Conservation (phyloP, 331 rosid species). For the Stylosanthes scabra region DNA sequence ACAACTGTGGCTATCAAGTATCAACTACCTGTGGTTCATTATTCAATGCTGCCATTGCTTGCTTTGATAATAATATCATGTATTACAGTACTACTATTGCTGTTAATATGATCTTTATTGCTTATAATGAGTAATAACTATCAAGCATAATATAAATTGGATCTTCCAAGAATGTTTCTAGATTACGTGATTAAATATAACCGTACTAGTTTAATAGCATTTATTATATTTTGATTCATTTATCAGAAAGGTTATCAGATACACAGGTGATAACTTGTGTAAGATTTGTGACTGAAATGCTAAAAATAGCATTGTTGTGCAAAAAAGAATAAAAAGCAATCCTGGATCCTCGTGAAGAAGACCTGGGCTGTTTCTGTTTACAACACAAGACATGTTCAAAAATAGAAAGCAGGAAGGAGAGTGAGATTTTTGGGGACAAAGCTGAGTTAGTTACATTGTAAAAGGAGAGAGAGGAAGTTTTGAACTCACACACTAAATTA, state of each 20-base stretch:
- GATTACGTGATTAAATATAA: background rate
- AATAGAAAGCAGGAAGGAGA: conserved; percentile 32
- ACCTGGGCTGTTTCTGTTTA: conserved; percentile 10
- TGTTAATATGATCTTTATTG: background rate
- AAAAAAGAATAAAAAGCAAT: background rate
- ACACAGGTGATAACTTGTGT: background rate
- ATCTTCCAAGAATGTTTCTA: background rate
- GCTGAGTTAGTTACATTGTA: conserved; percentile 23
- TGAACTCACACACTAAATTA: conserved; percentile 39
- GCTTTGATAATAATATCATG: background rate
- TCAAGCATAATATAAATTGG: background rate
- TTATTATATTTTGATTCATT: background rate
- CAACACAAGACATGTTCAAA: conserved; percentile 21
- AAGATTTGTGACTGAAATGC: background rate
- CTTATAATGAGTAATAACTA: background rate
- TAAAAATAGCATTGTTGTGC: background rate
- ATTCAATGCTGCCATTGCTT: background rate
- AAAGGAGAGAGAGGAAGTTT: conserved; percentile 24
- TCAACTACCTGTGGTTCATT: background rate
- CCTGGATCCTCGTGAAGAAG: background rate
- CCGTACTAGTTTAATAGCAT: background rate
- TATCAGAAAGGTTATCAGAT: background rate
- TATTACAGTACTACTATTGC: background rate
- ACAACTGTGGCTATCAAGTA: background rate
- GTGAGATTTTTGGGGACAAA: conserved; percentile 1